Base-by-base conservation (phyloP, 306 rosid genomes). In the Macrotyloma uniflorum region DNA sequence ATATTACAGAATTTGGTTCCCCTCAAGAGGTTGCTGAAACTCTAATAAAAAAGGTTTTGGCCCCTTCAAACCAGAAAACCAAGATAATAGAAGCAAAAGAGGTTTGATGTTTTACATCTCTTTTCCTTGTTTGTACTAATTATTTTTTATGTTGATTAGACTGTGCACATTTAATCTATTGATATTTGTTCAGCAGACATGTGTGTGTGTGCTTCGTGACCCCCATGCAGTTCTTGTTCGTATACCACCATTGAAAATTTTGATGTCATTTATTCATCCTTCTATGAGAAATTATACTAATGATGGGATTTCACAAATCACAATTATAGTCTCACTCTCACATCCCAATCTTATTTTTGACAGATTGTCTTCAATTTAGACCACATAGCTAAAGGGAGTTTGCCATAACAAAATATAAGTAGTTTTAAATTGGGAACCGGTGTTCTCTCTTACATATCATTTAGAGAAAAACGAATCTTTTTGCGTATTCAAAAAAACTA, bases 41-140 rank as follows among this genome's bases (percentile, higher is more conserved):
- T 86, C 85, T 90, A 66, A 87, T 91, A 28, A 93, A 75, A 75
- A 96, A 77, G 88, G 97, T 96, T 83, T 80, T 96, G 79, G 93
- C 96, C 69, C 96, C 99, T 74, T 55, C 99, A 64, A 86, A 65
- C 77, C 99, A 96, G 86, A 96, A 91, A 85, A 96, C 98, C 61
- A 96, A 96, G 88, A 84, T 93, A 65, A 73, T 96, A 22, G 86
- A 86, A 54, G 99, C 98, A 66, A 80, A 74, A 67, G 96, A 96
- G 99, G 99, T 96, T 84, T 84, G 83, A 23, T 72, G 3, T 64
- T 53, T 9, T 51, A 59, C 23, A 59, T 75, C 67, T 20, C 13
- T 65, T 57, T 4, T 64, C 9, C 35, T 68, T 32, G 50, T 28
- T 42, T 67, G 35, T 59, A 4, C 5, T 66, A 5, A 23, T 50